Conservation (phyloP, 441 rosid genomes). For the Eutrema salsugineum region DNA sequence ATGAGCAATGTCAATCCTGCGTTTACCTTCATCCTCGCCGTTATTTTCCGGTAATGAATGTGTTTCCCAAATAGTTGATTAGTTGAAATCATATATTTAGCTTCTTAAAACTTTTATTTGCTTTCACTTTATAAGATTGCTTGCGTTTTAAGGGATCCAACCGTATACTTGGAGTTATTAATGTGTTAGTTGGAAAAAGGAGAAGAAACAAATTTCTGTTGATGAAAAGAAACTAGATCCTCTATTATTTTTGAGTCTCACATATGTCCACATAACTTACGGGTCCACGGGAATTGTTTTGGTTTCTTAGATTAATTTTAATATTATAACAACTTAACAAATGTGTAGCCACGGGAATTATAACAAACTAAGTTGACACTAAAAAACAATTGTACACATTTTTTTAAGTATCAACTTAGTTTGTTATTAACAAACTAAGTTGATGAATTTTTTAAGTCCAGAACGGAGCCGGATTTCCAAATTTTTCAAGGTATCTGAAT, state of each 20-base stretch:
- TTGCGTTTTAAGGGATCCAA: background rate
- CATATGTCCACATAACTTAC: background rate
- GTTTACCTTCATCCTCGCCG: slow-evolving; percentile 54
- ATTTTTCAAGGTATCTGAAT: too few species aligned
- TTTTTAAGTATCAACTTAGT: too few species aligned
- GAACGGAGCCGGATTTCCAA: too few species aligned
- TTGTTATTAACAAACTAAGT: too few species aligned
- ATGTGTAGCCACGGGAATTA: too few species aligned
- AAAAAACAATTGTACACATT: too few species aligned
- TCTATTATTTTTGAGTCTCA: background rate
- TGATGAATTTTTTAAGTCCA: too few species aligned
- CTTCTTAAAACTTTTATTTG: background rate
- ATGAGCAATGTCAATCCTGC: slow-evolving; percentile 40
- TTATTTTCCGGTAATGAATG: slow-evolving; percentile 41
- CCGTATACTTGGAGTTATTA: background rate
- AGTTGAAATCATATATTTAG: background rate
- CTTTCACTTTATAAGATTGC: background rate
- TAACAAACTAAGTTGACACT: too few species aligned
- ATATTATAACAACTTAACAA: too few species aligned
- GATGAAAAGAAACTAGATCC: background rate
- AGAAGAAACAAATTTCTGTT: background rate
- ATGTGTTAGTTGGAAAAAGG: background rate
- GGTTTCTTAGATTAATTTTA: too few species aligned
- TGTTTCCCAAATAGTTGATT: background rate
- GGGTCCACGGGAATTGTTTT: background rate